phyloP scores from a whole-genome alignment of 176 grass and related monocot species.

The Canna indica region DNA sequence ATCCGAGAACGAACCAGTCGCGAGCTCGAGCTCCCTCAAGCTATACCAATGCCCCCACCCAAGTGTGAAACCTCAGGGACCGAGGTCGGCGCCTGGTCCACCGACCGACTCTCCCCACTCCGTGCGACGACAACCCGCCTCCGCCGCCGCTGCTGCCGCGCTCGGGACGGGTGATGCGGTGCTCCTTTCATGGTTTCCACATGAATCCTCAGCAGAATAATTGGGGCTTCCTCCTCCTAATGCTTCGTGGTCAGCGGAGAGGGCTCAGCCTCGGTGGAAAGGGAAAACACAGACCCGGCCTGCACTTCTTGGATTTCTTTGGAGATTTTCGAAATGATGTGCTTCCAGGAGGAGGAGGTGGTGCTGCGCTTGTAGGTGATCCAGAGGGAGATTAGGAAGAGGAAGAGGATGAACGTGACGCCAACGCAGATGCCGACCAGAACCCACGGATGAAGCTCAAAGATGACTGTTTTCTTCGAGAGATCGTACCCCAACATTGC shows the following conservation, averaged over 20 bases:
- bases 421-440: slow-evolving; percentile 8
- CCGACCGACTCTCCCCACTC: slow-evolving; percentile 55
- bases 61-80: slow-evolving; percentile 88
- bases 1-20: slow-evolving; percentile 71
- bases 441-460: slow-evolving; percentile 2
- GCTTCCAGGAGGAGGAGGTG: neutral
- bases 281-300: neutral
- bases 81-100: slow-evolving; percentile 33
- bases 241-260: neutral
- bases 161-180: slow-evolving; percentile 80
- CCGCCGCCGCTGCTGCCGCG: slow-evolving; percentile 47
- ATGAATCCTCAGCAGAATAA: slow-evolving; percentile 38
- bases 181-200: slow-evolving; percentile 92
- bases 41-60: slow-evolving; percentile 96
- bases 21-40: slow-evolving; percentile 79
- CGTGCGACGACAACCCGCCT: slow-evolving; percentile 55
- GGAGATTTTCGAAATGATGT: neutral
- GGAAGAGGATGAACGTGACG: slow-evolving; percentile 7
- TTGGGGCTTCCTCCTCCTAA: slow-evolving; percentile 7
- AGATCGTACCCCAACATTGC: slow-evolving; percentile 6
- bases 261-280: neutral
- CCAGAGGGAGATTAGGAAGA: slow-evolving; percentile 15
- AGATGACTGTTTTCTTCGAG: slow-evolving; percentile 14
- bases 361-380: slow-evolving; percentile 13
- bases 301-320: slow-evolving; percentile 3